Evolutionary conservation across 2,329 filamentous ascomycete genomes (phyloP).

Genomic region (Neopestalotiopsis rosae): DNA sequence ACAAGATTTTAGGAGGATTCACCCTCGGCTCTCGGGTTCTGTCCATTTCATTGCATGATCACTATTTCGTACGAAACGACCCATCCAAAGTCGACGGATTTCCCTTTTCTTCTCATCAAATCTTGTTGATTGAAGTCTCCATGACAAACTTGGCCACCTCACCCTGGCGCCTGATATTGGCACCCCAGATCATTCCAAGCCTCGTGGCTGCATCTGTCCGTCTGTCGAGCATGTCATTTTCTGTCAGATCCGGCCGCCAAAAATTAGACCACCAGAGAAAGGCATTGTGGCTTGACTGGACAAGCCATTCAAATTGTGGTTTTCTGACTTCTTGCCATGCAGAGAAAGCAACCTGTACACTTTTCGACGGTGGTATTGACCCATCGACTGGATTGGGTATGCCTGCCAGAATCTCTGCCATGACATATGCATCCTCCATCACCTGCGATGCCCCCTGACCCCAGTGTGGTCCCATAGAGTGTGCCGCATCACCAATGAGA

Average conservation of each 20-base stretch:
- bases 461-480: constrained; percentile 13
- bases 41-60: neutral
- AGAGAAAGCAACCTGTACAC: constrained; percentile 1
- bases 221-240: constrained; percentile 1
- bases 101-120: neutral
- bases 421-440: constrained; percentile 17
- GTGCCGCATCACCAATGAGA: constrained; percentile 13
- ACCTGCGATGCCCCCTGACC: constrained; percentile 13
- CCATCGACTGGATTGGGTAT: neutral
- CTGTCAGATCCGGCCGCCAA: constrained; percentile 7
- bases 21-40: too few species aligned
- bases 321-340: constrained; percentile 11
- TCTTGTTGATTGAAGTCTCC: neutral
- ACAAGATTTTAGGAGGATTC: too few species aligned
- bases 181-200: constrained; percentile 11
- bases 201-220: neutral
- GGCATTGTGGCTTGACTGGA: constrained; percentile 7
- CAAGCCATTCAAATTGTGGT: constrained; percentile 12
- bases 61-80: too few species aligned
- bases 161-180: constrained; percentile 6
- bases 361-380: neutral
- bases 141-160: constrained; percentile 13
- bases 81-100: neutral
- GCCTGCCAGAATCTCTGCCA: neutral
- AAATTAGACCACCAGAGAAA: constrained; percentile 12